These are phyloP conservation scores for Hippophae gyantsensis DNA, from an alignment of 306 rosid genomes.

Conservation along the genomic window DNA sequence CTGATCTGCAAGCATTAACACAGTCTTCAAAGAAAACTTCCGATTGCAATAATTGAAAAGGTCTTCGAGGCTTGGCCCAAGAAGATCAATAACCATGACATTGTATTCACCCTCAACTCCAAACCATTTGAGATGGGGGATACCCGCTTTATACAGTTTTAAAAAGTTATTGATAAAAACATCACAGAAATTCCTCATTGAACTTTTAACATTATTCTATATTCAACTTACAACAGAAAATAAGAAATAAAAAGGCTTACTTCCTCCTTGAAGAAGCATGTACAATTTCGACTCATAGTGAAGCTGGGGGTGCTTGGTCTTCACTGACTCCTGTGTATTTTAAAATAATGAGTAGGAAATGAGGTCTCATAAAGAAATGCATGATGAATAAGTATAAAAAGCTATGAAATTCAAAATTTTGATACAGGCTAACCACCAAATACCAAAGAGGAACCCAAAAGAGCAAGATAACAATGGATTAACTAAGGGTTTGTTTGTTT, in stretches of 20 bases:
- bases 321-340: slow-evolving; percentile 65
- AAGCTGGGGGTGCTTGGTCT: slow-evolving; percentile 97
- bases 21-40: slow-evolving; percentile 81
- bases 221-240: slow-evolving; percentile 6
- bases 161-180: background rate
- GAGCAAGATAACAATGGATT: no score
- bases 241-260: slow-evolving; percentile 36
- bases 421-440: no score
- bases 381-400: background rate
- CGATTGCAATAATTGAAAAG: slow-evolving; percentile 84
- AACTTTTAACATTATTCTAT: background rate
- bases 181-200: background rate
- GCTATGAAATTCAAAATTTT: background rate
- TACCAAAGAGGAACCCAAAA: no score
- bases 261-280: slow-evolving; percentile 98
- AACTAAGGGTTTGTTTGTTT: no score
- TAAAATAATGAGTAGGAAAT: slow-evolving; percentile 13
- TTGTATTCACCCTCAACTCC: slow-evolving; percentile 96
- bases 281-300: slow-evolving; percentile 95
- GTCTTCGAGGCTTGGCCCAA: slow-evolving; percentile 97
- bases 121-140: slow-evolving; percentile 93
- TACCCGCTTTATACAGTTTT: slow-evolving; percentile 55
- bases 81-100: slow-evolving; percentile 95
- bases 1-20: slow-evolving; percentile 98
- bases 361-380: background rate